phyloP scores from a whole-genome alignment of 1,139 yeast species.

The Hanseniaspora gamundiae region DNA sequence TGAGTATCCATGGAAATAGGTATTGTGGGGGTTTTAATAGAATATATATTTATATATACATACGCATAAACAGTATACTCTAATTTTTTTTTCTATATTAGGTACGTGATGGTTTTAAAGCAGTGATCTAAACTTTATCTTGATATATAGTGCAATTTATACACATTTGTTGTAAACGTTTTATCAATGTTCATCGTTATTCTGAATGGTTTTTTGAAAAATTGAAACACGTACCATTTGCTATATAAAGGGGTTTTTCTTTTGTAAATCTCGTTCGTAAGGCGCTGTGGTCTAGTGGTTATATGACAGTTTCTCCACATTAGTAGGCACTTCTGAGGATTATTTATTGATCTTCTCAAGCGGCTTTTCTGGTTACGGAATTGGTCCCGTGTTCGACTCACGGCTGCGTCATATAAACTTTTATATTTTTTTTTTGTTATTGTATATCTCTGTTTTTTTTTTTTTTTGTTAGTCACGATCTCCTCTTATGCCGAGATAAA shows the following conservation, averaged over 20 bases:
- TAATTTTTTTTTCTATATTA: too few relatives aligned
- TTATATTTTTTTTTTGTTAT: not conserved
- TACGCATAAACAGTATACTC: too few relatives aligned
- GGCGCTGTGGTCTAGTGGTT: constrained; percentile 3
- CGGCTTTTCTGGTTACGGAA: not conserved
- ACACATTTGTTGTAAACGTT: too few relatives aligned
- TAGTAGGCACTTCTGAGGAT: not conserved
- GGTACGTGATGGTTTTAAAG: too few relatives aligned
- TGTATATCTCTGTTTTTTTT: not conserved
- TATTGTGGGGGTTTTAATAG: too few relatives aligned
- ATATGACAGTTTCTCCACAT: constrained; percentile 2
- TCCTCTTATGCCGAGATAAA: not conserved
- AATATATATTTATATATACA: too few relatives aligned
- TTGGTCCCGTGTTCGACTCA: constrained; percentile 3
- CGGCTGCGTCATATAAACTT: constrained; percentile 1
- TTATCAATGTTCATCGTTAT: too few relatives aligned
- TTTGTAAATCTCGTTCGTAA: not conserved
- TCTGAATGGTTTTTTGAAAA: too few relatives aligned
- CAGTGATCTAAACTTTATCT: too few relatives aligned
- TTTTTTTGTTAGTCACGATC: not conserved
- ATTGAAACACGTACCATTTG: too few relatives aligned
- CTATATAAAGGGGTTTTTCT: too few relatives aligned
- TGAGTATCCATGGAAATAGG: constrained; percentile 65
- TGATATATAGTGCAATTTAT: too few relatives aligned
- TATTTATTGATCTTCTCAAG: not conserved